Evolutionary conservation across 805 yeast species (phyloP), one percentile per base, ranked within the genome.

Genomic region (Starmerella vaccinii): DNA sequence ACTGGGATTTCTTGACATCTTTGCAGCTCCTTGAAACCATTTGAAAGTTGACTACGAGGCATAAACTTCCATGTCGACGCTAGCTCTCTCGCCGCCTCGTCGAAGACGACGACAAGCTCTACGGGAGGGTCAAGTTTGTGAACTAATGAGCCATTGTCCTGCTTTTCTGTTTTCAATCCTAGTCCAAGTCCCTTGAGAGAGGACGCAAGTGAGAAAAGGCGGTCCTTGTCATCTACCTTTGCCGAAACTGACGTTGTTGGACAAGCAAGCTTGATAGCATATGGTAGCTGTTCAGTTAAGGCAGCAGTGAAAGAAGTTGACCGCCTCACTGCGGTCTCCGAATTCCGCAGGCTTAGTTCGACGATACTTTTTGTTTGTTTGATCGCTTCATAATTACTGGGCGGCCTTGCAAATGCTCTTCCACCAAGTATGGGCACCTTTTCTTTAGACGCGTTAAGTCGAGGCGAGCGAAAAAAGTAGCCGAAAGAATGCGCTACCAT

Each of bases 391-490:
- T 12, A 52, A 18, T 53, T 47, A 22, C 55, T 45, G 9, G 51
- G 55, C 35, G 54, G 54, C 42, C 55, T 57, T 47, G 51, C 43
- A 48, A 57, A 47, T 27, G 44, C 40, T 49, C 33, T 32, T 16
- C 47, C 38, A 26, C 43, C 49, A 12, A 33, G n/a, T 2, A 38
- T 5, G 0, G 45, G 23, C n/a, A 23, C 13, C 5, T n/a, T 27
- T 1, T 7, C 19, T 19, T 24, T 29, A 8, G 33, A 46, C 3
- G 57, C 49, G 26, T 70, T 56, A 73, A 46, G 43, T 2, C 47
- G 27, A 1, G 58, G 57, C 5, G 77, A 21, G 71, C 71, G 38
- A 77, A 70, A 57, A 81, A 88, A 60, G 80, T 76, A 66, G 83
- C 88, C 49, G 76, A 65, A 18, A 74, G 70, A 72, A 77, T 83